These are phyloP conservation scores for Hygrophorus pudorinus DNA, from an alignment of 768 basidiomycete genomes.

Conservation along the genomic window DNA sequence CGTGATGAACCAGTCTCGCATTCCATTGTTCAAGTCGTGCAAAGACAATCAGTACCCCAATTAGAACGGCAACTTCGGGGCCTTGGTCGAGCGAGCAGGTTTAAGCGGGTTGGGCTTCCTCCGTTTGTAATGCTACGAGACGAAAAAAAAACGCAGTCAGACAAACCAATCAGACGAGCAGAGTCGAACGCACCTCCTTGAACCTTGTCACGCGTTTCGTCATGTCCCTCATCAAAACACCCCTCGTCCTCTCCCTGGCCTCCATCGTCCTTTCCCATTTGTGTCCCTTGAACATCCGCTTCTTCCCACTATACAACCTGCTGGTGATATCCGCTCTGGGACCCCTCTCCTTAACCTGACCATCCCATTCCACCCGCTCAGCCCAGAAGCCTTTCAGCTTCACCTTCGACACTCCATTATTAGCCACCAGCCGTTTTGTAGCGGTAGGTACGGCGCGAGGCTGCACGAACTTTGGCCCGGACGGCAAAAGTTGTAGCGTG, in stretches of 20 bases:
- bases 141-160: slow-evolving; percentile 5
- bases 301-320: slow-evolving; percentile 67
- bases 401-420: background rate
- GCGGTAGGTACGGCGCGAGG: background rate
- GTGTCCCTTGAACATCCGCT: slow-evolving; percentile 91
- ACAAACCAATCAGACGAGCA: background rate
- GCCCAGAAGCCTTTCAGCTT: slow-evolving; percentile 18
- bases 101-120: slow-evolving; percentile 51
- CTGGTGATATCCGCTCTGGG: slow-evolving; percentile 29
- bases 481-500: slow-evolving; percentile 49
- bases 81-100: slow-evolving; percentile 34
- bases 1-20: too few species aligned
- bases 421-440: background rate
- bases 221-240: slow-evolving; percentile 63
- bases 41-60: too few species aligned
- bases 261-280: slow-evolving; percentile 62
- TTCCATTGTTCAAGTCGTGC: too few species aligned
- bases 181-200: slow-evolving; percentile 42
- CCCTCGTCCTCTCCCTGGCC: slow-evolving; percentile 35
- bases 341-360: slow-evolving; percentile 29
- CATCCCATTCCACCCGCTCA: slow-evolving; percentile 31
- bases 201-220: slow-evolving; percentile 51
- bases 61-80: slow-evolving; percentile 56
- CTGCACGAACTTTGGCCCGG: slow-evolving; percentile 46
- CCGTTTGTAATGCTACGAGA: slow-evolving; percentile 34